Evolutionary conservation across 78 protist genomes (phyloP), one percentile per base, ranked within the genome.

Genomic region (Speleostelium caveatum): DNA sequence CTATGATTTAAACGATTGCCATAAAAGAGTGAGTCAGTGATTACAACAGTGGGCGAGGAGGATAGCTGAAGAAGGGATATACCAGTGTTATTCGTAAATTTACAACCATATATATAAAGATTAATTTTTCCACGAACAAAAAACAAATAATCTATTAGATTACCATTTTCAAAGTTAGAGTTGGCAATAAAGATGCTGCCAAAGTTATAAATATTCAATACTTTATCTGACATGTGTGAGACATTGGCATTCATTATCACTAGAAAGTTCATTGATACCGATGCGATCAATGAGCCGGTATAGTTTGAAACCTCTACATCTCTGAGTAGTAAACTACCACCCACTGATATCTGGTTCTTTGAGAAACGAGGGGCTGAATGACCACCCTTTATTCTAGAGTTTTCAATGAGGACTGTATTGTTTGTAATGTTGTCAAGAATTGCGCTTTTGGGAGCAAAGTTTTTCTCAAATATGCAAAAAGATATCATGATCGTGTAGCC

Each of bases 361-460:
- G 35, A 4, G 1, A 71, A 7, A 14, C 35, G 16, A 26, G 14
- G 24, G n/a, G n/a, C n/a, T 26, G 60, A 49, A 32, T 71, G 41
- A 21, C 16, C 16, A 71, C 53, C 53, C 6, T 14, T 45, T 45
- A 71, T 49, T 10, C 36, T 41, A 41, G 33, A 16, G 8, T 10
- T 7, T 19, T 71, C 76, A 3, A 71, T 26, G 21, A 16, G 5
- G 4, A 49, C 12, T 32, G 76, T 4, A 8, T 21, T 16, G 22
- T 36, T 24, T 14, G 76, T 32, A 17, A 26, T 45, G 26, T 36
- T 71, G 8, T 42, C 76, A 16, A 71, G 2, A 24, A 51, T 49
- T 3, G 45, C 76, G 8, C 33, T 24, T 12, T 71, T 71, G 2
- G 76, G 76, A 30, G 76, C 56, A 53, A 49, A 41, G 33, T 71